phyloP scores from a whole-genome alignment of 2,329 filamentous ascomycete genomes.

The Phialophora verrucosa region DNA sequence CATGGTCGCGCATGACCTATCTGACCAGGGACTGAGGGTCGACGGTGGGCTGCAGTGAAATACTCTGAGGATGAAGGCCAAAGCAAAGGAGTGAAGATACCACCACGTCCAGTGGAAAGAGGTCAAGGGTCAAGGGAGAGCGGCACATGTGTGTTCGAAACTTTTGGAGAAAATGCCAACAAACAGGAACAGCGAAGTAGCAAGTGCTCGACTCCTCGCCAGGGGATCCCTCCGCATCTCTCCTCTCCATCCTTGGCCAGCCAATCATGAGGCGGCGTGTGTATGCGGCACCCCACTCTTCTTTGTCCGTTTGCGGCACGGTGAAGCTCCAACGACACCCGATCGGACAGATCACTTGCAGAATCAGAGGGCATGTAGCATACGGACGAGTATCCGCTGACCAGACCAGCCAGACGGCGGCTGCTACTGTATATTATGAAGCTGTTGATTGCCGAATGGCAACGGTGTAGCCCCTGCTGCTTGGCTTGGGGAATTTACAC shows the following conservation, averaged over 20 bases:
- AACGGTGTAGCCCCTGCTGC: too few species aligned
- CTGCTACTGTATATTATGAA: too few species aligned
- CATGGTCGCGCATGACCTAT: slow-evolving; percentile 30
- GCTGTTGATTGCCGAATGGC: not conserved
- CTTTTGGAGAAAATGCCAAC: not conserved
- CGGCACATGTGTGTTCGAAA: not conserved
- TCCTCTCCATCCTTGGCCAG: not conserved
- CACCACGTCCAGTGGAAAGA: not conserved
- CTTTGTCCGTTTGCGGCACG: not conserved
- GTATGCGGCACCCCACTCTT: not conserved
- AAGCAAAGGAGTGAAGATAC: not conserved
- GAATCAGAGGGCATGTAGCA: not conserved
- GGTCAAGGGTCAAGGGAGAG: not conserved
- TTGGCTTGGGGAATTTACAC: slow-evolving; percentile 1
- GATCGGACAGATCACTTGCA: not conserved
- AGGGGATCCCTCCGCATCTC: slow-evolving; percentile 4
- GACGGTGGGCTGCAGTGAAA: not conserved
- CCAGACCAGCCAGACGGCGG: too few species aligned
- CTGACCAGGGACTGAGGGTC: not conserved
- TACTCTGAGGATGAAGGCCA: not conserved
- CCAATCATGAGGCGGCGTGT: not conserved
- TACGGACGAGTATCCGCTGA: not conserved
- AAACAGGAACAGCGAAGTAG: not conserved
- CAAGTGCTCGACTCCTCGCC: not conserved
- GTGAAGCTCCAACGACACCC: not conserved